Evolutionary conservation across 257 asterid species (phyloP).

Genomic region (Cordia subcordata): DNA sequence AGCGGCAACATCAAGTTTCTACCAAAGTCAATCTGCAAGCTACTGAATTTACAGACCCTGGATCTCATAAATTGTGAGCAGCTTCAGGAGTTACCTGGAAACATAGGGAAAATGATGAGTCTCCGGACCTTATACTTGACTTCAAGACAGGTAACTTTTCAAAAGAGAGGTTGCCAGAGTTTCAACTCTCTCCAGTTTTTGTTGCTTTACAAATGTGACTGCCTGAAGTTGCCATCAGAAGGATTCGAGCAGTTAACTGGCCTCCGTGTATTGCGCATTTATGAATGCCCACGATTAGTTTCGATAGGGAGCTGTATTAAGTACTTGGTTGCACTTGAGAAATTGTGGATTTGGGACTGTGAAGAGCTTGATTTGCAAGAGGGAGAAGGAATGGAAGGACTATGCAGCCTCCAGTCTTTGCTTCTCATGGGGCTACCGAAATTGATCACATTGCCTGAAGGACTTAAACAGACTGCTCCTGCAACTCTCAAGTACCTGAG

Average conservation of each 20-base stretch:
- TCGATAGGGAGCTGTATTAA: constrained; percentile 33
- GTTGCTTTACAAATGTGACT: constrained; percentile 43
- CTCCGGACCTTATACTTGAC: constrained; percentile 42
- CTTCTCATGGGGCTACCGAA: constrained; percentile 53
- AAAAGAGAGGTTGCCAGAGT: constrained; percentile 12
- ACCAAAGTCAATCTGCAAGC: constrained; percentile 34
- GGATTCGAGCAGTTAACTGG: constrained; percentile 27
- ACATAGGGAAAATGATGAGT: constrained; percentile 21
- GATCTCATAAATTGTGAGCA: constrained; percentile 49
- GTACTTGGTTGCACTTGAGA: constrained; percentile 38
- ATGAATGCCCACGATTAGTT: constrained; percentile 38
- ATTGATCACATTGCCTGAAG: constrained; percentile 31
- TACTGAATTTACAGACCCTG: constrained; percentile 40
- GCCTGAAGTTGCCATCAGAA: constrained; percentile 30
- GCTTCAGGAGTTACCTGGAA: constrained; percentile 29
- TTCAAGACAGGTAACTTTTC: constrained; percentile 26
- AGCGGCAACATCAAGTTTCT: constrained; percentile 30
- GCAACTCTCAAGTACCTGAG: constrained; percentile 31
- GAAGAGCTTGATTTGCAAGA: constrained; percentile 30
- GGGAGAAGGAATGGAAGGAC: constrained; percentile 32
- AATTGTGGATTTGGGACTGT: constrained; percentile 59
- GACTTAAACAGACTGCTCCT: constrained; percentile 28
- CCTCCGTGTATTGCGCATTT: constrained; percentile 39
- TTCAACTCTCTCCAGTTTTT: constrained; percentile 34
- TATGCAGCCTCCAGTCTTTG: constrained; percentile 35